Percentiles rank a stretch among this genome's conserved stretches.
Conservation (phyloP, 108 stramenopile species). For the Chaetoceros tenuissimus region DNA sequence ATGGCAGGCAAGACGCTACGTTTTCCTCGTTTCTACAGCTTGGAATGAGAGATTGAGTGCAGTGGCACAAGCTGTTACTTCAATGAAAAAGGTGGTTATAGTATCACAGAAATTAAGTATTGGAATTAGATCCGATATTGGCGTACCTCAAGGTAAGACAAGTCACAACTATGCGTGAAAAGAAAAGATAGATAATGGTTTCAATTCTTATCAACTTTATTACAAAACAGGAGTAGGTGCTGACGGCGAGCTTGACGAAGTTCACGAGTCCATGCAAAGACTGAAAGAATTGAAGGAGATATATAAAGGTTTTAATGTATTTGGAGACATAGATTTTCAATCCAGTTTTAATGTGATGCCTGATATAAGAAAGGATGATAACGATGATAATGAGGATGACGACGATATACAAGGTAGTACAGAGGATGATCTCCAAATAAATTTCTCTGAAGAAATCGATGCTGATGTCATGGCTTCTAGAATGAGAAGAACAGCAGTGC, state of each 20-base stretch:
- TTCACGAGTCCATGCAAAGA: conserved; percentile 67
- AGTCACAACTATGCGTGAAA: too few relatives aligned
- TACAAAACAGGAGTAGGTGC: too few relatives aligned
- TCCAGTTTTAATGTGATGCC: background rate
- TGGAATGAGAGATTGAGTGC: conserved; percentile 86
- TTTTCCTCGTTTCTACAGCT: conserved; percentile 75
- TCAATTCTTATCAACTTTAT: too few relatives aligned
- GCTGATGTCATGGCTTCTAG: conserved; percentile 85
- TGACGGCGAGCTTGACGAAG: conserved; percentile 62
- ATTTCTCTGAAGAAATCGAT: conserved; percentile 72
- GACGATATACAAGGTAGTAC: conserved; percentile 26
- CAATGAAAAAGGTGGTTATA: conserved; percentile 76
- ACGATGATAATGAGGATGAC: conserved; percentile 78
- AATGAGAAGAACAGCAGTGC: conserved; percentile 38
- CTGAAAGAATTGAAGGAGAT: conserved; percentile 70
- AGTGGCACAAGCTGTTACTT: conserved; percentile 70
- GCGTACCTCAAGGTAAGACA: conserved; percentile 24
- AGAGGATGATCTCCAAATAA: conserved; percentile 29
- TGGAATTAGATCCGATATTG: conserved; percentile 41
- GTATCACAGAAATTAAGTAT: conserved; percentile 13
- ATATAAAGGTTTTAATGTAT: conserved; percentile 65
- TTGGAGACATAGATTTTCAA: conserved; percentile 39
- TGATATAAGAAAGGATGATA: conserved; percentile 28
- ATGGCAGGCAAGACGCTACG: conserved; percentile 55
- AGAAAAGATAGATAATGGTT: too few relatives aligned